Evolutionary conservation across 202 grass and related monocot species (phyloP).

Genomic region (Setaria viridis): DNA sequence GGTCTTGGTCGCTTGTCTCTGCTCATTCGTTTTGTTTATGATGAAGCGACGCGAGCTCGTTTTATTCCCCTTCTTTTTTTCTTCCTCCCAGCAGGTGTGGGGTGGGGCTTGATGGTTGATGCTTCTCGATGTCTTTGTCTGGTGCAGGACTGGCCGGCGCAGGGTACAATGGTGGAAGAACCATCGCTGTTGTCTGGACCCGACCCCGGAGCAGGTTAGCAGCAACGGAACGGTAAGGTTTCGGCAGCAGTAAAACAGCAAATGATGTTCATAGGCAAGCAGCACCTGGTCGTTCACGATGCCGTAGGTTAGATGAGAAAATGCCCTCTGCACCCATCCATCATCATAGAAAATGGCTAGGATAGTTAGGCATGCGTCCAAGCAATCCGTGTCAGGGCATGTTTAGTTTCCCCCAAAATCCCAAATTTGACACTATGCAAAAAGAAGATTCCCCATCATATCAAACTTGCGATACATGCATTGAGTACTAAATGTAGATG

Average conservation of each 20-base stretch:
- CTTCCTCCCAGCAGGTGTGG: constrained; percentile 19
- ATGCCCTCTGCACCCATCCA: not conserved
- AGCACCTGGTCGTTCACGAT: not conserved
- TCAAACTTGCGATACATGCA: too few species aligned
- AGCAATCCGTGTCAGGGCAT: not conserved
- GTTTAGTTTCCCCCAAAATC: too few species aligned
- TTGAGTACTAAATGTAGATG: too few species aligned
- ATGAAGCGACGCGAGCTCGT: not conserved
- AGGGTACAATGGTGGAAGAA: not conserved
- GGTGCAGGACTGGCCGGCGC: constrained; percentile 13
- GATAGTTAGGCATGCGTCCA: constrained; percentile 8
- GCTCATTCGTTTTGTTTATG: constrained; percentile 13
- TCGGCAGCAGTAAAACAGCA: not conserved
- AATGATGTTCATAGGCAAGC: not conserved
- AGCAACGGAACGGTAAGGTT: constrained; percentile 39
- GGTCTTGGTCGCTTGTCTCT: constrained; percentile 9
- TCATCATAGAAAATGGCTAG: not conserved
- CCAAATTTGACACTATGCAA: too few species aligned
- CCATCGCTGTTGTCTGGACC: constrained; percentile 31
- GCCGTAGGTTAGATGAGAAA: constrained; percentile 32
- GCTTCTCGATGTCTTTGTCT: constrained; percentile 35
- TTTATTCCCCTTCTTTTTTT: constrained; percentile 2
- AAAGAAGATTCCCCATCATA: too few species aligned
- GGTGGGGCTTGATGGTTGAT: constrained; percentile 23
- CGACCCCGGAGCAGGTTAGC: not conserved